Evolutionary conservation across 78 protist genomes (phyloP), one percentile per base, ranked within the genome.

Genomic region (Thecamonas trahens): DNA sequence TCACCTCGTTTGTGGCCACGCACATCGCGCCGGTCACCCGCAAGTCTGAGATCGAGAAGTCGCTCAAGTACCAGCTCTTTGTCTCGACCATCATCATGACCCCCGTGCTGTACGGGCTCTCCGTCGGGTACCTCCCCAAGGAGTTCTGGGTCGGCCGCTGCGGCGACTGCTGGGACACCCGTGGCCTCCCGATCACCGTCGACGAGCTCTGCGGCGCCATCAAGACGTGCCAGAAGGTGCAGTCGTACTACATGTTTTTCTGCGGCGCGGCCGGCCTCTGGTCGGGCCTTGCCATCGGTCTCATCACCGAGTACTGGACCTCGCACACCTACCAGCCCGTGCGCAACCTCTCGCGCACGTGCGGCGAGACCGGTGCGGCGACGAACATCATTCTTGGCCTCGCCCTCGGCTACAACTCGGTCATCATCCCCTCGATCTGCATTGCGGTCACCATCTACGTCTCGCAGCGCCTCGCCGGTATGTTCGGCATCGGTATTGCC

Each of bases 241-340:
- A 8, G 40, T 42, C 52, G 8, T 15, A 15, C 44, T 15, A 31
- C 20, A 17, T 75, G 37, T 75, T 75, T 29, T 39, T 22, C 35
- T 86, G 87, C 71, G 34, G 80, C 60, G 62, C 34, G 52, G 22
- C 60, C 49, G 91, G 91, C 24, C 83, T 86, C 22, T 11, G 38
- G 44, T 73, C 65, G 9, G 91, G 91, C 11, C 3, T 76, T 53
- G 32, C 59, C 42, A 80, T 86, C 44, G 91, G 87, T 39, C 35
- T 75, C 40, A 2, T 76, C 52, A 81, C 91, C 29, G 91, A 86
- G 76, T 86, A 76, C 84, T 81, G 24, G 63, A 86, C 91, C 50
- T 80, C 86, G 6, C 58, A 52, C 67, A 28, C 74, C 34, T 76
- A 80, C 40, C 15, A 13, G 29, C 91, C 91, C 5, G 67, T 75